Conservation (phyloP, 331 rosid species). For the Malus hybrid region DNA sequence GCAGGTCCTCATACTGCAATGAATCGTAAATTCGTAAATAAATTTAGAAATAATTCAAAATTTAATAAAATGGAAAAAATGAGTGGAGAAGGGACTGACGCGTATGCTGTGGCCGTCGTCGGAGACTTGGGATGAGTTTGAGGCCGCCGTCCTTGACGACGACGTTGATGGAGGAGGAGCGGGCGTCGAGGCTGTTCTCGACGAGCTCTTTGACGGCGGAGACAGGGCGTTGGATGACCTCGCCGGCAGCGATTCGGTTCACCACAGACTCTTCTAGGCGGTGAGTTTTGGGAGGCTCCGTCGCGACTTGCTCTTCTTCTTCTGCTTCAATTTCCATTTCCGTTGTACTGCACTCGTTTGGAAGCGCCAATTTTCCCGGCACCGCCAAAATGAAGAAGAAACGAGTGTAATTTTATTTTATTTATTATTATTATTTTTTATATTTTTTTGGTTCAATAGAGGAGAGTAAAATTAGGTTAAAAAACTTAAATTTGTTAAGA, state of each 20-base stretch:
- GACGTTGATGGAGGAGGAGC: constrained; percentile 58
- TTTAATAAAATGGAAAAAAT: neutral
- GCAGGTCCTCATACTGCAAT: constrained; percentile 59
- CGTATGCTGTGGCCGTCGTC: constrained; percentile 93
- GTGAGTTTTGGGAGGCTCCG: constrained; percentile 64
- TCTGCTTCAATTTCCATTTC: constrained; percentile 17
- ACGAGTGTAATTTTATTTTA: too few relatives aligned
- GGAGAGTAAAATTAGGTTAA: too few relatives aligned
- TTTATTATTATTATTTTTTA: too few relatives aligned
- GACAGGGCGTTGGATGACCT: constrained; percentile 87
- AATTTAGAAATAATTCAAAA: neutral
- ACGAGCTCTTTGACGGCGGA: constrained; percentile 86
- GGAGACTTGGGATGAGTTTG: constrained; percentile 90
- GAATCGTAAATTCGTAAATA: neutral
- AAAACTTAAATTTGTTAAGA: too few relatives aligned
- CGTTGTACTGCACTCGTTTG: too few relatives aligned
- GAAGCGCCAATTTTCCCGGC: neutral
- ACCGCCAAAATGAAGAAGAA: neutral
- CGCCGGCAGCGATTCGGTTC: constrained; percentile 93
- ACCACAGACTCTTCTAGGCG: constrained; percentile 75
- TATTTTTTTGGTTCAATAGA: too few relatives aligned
- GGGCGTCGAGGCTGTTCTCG: constrained; percentile 92
- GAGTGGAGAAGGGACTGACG: constrained; percentile 18
- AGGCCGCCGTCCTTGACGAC: constrained; percentile 86
- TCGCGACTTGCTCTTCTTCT: neutral